Percentiles rank a stretch among this genome's conserved stretches.
These are phyloP conservation scores for Persicaria maculosa DNA, from an alignment of 148 eudicot species.

Conservation along the genomic window DNA sequence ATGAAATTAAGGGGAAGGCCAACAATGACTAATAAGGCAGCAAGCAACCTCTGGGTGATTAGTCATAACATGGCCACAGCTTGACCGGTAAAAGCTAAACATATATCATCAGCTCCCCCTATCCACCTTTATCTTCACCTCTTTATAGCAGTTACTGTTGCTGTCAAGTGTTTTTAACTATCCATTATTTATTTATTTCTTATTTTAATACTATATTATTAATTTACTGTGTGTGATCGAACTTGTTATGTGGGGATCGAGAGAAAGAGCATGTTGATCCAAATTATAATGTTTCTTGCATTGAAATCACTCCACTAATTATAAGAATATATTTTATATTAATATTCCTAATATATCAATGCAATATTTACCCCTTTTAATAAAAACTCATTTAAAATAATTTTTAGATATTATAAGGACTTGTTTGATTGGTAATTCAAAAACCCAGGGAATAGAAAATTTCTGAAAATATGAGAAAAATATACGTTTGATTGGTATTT, in stretches of 20 bases:
- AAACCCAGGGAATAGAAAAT: too few relatives aligned
- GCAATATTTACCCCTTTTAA: too few relatives aligned
- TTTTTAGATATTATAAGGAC: too few relatives aligned
- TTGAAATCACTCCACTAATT: neutral
- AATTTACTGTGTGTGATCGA: neutral
- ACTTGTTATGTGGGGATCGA: neutral
- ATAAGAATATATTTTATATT: too few relatives aligned
- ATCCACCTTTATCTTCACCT: neutral
- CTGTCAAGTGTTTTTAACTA: neutral
- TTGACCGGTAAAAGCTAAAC: conserved; percentile 27
- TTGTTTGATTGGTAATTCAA: too few relatives aligned
- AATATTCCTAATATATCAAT: too few relatives aligned
- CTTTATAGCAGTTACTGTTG: conserved; percentile 5
- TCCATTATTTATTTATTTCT: neutral
- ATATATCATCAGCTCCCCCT: conserved; percentile 5
- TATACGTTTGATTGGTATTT: too few relatives aligned
- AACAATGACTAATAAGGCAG: too few relatives aligned
- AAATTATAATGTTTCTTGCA: neutral
- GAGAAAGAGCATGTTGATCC: neutral
- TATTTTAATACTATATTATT: neutral
- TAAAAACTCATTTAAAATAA: too few relatives aligned
- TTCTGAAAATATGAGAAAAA: too few relatives aligned
- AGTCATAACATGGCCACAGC: conserved; percentile 16
- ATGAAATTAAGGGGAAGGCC: neutral
- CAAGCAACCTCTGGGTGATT: conserved; percentile 16